phyloP scores from a whole-genome alignment of 2,329 filamentous ascomycete genomes.

The Verticillium albo-atrum region DNA sequence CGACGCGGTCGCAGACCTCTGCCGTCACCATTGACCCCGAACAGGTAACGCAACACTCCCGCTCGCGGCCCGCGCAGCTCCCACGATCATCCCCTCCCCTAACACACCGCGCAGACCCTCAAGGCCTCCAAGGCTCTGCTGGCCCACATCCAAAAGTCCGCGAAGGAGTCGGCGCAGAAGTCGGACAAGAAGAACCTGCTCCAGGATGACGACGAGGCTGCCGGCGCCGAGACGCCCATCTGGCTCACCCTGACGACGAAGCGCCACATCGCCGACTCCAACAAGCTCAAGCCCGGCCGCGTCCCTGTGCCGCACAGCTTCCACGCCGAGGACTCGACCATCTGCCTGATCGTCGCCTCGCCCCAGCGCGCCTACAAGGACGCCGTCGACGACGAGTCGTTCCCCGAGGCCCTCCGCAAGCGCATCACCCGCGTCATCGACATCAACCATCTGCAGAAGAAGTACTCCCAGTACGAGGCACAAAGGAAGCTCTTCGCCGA shows the following conservation, averaged over 20 bases:
- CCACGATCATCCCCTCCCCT: background rate
- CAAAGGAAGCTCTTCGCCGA: conserved; percentile 78
- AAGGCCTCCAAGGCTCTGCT: conserved; percentile 61
- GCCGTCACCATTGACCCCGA: conserved; percentile 33
- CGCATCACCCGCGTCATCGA: conserved; percentile 76
- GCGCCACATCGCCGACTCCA: conserved; percentile 65
- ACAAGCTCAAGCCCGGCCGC: conserved; percentile 77
- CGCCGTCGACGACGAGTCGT: conserved; percentile 60
- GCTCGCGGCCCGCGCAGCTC: background rate
- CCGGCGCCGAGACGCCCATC: conserved; percentile 48
- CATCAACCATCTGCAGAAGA: conserved; percentile 71
- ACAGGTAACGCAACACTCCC: conserved; percentile 24
- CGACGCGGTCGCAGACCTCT: conserved; percentile 19
- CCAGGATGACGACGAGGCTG: conserved; percentile 35
- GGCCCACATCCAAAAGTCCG: conserved; percentile 54
- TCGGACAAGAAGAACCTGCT: conserved; percentile 51
- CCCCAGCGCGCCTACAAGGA: conserved; percentile 88
- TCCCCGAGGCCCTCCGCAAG: conserved; percentile 61
- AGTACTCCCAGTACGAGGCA: conserved; percentile 85
- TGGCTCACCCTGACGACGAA: conserved; percentile 63
- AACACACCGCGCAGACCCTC: conserved; percentile 38
- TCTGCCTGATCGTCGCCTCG: conserved; percentile 83
- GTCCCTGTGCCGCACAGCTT: conserved; percentile 75
- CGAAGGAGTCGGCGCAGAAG: conserved; percentile 31
- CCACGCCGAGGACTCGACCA: conserved; percentile 61